Conservation (phyloP, 257 asterid genomes). For the Phtheirospermum japonicum region DNA sequence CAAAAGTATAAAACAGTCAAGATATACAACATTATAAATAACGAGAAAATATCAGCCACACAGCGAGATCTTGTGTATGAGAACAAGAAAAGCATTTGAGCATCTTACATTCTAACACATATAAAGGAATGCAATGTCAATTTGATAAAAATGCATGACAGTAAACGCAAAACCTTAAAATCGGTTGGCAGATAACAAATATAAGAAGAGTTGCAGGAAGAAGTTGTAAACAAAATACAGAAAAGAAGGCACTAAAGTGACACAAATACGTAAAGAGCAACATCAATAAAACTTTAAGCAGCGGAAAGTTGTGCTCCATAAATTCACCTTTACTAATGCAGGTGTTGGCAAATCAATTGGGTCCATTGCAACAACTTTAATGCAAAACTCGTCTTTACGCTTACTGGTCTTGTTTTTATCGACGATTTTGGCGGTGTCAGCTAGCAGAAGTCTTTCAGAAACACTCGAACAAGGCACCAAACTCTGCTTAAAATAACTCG, state of each 20-base stretch:
- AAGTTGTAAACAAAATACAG: neutral
- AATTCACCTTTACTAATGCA: constrained; percentile 70
- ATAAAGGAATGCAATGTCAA: constrained; percentile 7
- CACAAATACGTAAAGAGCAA: constrained; percentile 5
- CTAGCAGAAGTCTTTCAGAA: constrained; percentile 65
- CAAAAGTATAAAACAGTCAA: neutral
- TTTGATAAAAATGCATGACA: neutral
- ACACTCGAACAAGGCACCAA: constrained; percentile 53
- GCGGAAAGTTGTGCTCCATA: constrained; percentile 14
- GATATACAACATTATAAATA: neutral
- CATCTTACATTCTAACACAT: neutral
- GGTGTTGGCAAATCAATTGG: constrained; percentile 90
- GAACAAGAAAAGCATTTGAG: constrained; percentile 1
- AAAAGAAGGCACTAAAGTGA: neutral
- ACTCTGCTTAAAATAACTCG: constrained; percentile 42
- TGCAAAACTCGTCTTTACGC: constrained; percentile 49
- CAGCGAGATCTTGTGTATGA: constrained; percentile 4
- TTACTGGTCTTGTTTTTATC: constrained; percentile 57
- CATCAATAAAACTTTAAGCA: constrained; percentile 13
- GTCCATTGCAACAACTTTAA: constrained; percentile 73
- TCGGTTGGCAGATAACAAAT: constrained; percentile 13
- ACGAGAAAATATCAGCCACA: no score
- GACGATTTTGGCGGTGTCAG: constrained; percentile 58
- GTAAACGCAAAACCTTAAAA: neutral
- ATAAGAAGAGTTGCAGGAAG: neutral